Conservation (phyloP, 768 basidiomycete species). For the Strobilomyces echinocephalus region DNA sequence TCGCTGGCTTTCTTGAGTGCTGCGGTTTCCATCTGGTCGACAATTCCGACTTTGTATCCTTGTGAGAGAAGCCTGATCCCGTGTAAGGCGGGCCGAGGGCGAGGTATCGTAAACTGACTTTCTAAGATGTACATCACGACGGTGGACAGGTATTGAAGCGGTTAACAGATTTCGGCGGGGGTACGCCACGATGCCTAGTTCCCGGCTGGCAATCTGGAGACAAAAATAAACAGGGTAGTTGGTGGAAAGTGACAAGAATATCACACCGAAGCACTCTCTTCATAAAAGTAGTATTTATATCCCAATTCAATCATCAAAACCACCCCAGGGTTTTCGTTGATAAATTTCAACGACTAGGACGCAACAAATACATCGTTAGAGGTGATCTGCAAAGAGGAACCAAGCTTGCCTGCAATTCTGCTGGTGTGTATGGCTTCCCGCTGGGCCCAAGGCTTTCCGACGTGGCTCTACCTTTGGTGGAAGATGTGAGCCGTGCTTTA, state of each 20-base stretch:
- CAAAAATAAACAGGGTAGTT: slow-evolving; percentile 9
- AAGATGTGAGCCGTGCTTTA: slow-evolving; percentile 30
- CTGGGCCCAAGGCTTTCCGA: slow-evolving; percentile 54
- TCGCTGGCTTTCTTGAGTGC: slow-evolving; percentile 82
- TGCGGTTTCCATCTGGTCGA: slow-evolving; percentile 80
- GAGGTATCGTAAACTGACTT: slow-evolving; percentile 45
- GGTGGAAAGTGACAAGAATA: neutral
- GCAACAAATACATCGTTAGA: neutral
- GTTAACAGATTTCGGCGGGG: slow-evolving; percentile 66
- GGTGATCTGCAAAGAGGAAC: neutral
- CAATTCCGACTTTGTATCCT: slow-evolving; percentile 80
- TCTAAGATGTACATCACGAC: slow-evolving; percentile 67
- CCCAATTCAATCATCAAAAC: slow-evolving; percentile 79
- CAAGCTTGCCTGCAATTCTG: slow-evolving; percentile 62
- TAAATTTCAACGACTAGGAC: slow-evolving; percentile 43
- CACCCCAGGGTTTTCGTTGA: slow-evolving; percentile 59
- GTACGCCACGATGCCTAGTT: slow-evolving; percentile 75
- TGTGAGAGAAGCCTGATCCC: slow-evolving; percentile 58
- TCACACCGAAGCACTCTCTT: slow-evolving; percentile 73
- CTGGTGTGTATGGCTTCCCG: slow-evolving; percentile 67
- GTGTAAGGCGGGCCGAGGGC: neutral
- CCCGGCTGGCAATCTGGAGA: slow-evolving; percentile 62
- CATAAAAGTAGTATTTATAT: slow-evolving; percentile 81
- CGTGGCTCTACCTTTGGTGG: slow-evolving; percentile 30
- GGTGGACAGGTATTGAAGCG: slow-evolving; percentile 68